Percentiles rank a stretch among this genome's conserved stretches.
Conservation (phyloP, 176 grass and related monocot species). For the Metroxylon sagu region DNA sequence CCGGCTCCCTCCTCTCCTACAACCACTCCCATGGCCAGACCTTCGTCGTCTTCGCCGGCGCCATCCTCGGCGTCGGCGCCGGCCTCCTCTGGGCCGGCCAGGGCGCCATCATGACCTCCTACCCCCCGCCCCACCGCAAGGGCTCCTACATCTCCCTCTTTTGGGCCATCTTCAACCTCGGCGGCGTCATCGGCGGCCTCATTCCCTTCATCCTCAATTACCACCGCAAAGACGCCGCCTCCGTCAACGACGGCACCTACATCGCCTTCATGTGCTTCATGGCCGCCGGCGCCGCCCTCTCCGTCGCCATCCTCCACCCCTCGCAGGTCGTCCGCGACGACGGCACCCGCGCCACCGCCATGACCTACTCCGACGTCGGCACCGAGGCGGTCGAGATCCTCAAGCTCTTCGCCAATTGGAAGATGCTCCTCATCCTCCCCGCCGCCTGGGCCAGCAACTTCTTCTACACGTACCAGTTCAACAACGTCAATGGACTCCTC, state of each 20-base stretch:
- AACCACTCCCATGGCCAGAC: constrained; percentile 48
- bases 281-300: constrained; percentile 41
- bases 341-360: constrained; percentile 35
- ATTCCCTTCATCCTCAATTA: constrained; percentile 93
- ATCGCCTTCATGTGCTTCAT: constrained; percentile 81
- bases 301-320: constrained; percentile 42
- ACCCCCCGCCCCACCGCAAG: constrained; percentile 50
- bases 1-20: constrained; percentile 84
- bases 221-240: constrained; percentile 11
- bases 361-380: constrained; percentile 34
- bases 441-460: constrained; percentile 90
- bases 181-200: constrained; percentile 82
- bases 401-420: constrained; percentile 69
- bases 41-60: constrained; percentile 57
- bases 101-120: constrained; percentile 90
- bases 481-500: constrained; percentile 74
- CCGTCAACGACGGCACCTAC: constrained; percentile 79
- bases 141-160: constrained; percentile 90
- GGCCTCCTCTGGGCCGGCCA: constrained; percentile 82
- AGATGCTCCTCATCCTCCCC: constrained; percentile 76
- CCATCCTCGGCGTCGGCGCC: constrained; percentile 64
- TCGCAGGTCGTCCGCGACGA: constrained; percentile 61
- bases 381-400: constrained; percentile 49
- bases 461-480: constrained; percentile 99
- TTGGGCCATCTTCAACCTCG: constrained; percentile 93